Percentiles rank a stretch among this genome's conserved stretches.
Conservation (phyloP, 257 asterid genomes). For the Lantana camara region DNA sequence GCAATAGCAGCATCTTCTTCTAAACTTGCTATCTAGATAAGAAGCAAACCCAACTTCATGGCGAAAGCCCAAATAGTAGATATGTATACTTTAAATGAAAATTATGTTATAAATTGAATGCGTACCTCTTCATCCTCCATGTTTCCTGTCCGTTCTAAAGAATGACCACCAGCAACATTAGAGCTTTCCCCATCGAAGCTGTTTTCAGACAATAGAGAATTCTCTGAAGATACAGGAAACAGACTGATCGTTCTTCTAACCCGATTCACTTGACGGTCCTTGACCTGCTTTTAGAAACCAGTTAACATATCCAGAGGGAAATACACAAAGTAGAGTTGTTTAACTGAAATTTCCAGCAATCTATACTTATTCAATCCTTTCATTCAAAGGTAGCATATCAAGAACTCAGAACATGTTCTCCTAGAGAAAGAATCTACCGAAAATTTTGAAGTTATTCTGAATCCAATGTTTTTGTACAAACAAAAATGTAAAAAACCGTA, state of each 20-base stretch:
- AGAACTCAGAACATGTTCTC: not conserved
- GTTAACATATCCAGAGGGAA: conserved; percentile 31
- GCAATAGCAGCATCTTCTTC: conserved; percentile 60
- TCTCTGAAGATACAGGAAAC: conserved; percentile 63
- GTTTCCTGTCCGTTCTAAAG: conserved; percentile 56
- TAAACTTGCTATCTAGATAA: conserved; percentile 45
- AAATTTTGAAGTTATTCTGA: not conserved
- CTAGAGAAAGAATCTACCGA: conserved; percentile 1
- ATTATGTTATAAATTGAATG: conserved; percentile 21
- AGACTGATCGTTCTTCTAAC: conserved; percentile 48
- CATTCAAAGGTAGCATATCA: conserved; percentile 7
- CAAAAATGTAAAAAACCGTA: not conserved
- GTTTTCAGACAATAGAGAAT: conserved; percentile 69
- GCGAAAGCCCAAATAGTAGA: not conserved
- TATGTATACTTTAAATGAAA: conserved; percentile 21
- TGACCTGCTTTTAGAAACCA: conserved; percentile 59
- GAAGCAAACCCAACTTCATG: conserved; percentile 23
- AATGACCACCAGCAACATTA: conserved; percentile 40
- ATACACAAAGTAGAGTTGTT: conserved; percentile 2
- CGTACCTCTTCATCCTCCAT: conserved; percentile 49
- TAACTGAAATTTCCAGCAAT: conserved; percentile 1
- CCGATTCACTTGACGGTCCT: conserved; percentile 60
- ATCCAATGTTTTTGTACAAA: not conserved
- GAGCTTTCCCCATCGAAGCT: conserved; percentile 53
- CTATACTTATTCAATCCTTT: conserved; percentile 3